These are phyloP conservation scores for Zangia roseola DNA, from an alignment of 768 basidiomycete species.

Conservation along the genomic window DNA sequence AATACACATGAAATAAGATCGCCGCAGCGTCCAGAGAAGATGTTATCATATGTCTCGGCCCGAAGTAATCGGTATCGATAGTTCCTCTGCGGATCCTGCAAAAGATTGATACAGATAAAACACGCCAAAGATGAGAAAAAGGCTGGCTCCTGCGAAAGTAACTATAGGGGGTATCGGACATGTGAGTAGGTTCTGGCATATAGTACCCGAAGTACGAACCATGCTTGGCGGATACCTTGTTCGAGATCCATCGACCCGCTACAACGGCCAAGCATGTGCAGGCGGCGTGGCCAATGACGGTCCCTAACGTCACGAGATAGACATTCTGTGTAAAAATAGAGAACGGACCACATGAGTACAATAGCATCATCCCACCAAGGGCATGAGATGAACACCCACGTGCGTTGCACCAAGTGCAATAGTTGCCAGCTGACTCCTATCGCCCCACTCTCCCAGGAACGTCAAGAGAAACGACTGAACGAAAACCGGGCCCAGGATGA, in stretches of 20 bases:
- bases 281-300: conserved; percentile 80
- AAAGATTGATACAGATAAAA: conserved; percentile 74
- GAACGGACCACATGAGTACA: conserved; percentile 5
- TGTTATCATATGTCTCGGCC: conserved; percentile 7
- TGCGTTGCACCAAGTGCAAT: conserved; percentile 95
- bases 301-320: conserved; percentile 86
- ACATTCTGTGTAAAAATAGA: conserved; percentile 62
- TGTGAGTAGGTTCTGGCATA: not conserved
- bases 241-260: conserved; percentile 90
- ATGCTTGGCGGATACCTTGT: conserved; percentile 90
- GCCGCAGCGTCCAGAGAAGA: not conserved
- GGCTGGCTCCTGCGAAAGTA: conserved; percentile 74
- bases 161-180: conserved; percentile 44
- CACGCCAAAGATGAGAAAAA: conserved; percentile 83
- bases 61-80: conserved; percentile 13
- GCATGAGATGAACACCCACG: conserved; percentile 53
- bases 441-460: conserved; percentile 99
- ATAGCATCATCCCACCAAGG: not conserved
- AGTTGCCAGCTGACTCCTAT: conserved; percentile 95
- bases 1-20: conserved; percentile 2
- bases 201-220: conserved; percentile 48
- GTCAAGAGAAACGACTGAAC: conserved; percentile 94
- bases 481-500: conserved; percentile 89
- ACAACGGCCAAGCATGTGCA: conserved; percentile 91
- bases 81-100: conserved; percentile 18